Conservation (phyloP, 768 basidiomycete species). For the Dacryopinax primogenitus region DNA sequence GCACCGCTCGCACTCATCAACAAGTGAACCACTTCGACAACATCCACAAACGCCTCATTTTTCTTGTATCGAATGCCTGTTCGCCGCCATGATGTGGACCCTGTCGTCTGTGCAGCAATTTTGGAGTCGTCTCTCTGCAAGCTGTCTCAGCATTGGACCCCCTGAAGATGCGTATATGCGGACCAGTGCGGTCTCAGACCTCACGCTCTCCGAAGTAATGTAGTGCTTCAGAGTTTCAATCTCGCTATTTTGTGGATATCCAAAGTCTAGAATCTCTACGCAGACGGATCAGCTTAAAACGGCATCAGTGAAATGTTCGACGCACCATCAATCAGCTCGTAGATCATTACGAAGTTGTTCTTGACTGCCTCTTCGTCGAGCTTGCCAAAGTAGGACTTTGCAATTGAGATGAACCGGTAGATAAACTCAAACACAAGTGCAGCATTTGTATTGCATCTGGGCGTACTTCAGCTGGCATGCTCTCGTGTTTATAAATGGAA, state of each 20-base stretch:
- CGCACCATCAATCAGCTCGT: slow-evolving; percentile 92
- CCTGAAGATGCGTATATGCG: slow-evolving; percentile 22
- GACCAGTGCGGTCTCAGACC: slow-evolving; percentile 73
- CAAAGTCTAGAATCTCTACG: slow-evolving; percentile 95
- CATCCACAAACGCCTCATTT: slow-evolving; percentile 99
- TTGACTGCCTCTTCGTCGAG: slow-evolving; percentile 96
- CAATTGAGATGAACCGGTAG: slow-evolving; percentile 90
- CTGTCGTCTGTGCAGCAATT: slow-evolving; percentile 94
- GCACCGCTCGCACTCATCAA: slow-evolving; percentile 94
- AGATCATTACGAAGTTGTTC: slow-evolving; percentile 98
- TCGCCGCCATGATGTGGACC: slow-evolving; percentile 88
- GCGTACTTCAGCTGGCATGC: background rate
- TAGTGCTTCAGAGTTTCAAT: slow-evolving; percentile 95
- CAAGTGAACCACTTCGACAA: slow-evolving; percentile 90
- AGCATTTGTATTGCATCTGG: slow-evolving; percentile 88
- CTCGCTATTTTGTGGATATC: slow-evolving; percentile 98
- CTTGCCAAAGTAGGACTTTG: slow-evolving; percentile 94
- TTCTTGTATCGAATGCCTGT: slow-evolving; percentile 98
- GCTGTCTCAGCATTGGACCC: too few species aligned
- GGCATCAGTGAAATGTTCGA: background rate
- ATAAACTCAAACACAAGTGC: slow-evolving; percentile 96
- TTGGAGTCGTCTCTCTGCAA: slow-evolving; percentile 79
- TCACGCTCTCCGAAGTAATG: slow-evolving; percentile 94
- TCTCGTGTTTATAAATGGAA: slow-evolving; percentile 6
- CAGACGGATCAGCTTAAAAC: background rate